These are phyloP conservation scores for Mortierella claussenii DNA, from an alignment of 192 early-diverging fungal species.

Conservation along the genomic window DNA sequence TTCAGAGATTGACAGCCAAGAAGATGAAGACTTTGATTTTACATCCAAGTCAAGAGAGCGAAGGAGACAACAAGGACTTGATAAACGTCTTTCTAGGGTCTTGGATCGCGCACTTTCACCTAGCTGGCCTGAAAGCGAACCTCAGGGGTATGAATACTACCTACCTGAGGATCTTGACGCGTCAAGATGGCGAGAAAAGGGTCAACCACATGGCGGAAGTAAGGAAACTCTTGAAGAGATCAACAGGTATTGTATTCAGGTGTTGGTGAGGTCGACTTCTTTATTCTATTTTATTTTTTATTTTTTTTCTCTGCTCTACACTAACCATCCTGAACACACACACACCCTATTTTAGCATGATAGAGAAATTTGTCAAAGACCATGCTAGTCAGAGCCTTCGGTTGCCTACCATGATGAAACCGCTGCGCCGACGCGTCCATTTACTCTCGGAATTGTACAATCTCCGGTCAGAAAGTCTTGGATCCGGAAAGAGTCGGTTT, in stretches of 20 bases:
- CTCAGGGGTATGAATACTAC: slow-evolving; percentile 10
- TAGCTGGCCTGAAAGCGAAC: slow-evolving; percentile 1
- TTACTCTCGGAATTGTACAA: slow-evolving; percentile 50
- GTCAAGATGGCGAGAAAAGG: neutral
- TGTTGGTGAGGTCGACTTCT: neutral
- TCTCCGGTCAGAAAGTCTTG: slow-evolving; percentile 56
- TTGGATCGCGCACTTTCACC: slow-evolving; percentile 1
- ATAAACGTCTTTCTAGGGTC: slow-evolving; percentile 1
- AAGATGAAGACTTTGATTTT: slow-evolving; percentile 26
- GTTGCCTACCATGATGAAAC: slow-evolving; percentile 51
- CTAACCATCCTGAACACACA: neutral
- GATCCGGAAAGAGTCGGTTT: slow-evolving; percentile 33
- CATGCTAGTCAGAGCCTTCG: slow-evolving; percentile 17
- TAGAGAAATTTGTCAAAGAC: slow-evolving; percentile 19
- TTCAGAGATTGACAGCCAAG: slow-evolving; percentile 19
- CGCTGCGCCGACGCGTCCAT: slow-evolving; percentile 52
- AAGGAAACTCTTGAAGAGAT: slow-evolving; percentile 11
- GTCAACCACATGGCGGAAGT: slow-evolving; percentile 3
- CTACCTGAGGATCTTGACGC: neutral
- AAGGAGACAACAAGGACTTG: neutral
- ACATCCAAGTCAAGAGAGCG: slow-evolving; percentile 1
- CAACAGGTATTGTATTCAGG: slow-evolving; percentile 2
- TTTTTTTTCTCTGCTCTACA: neutral
- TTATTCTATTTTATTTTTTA: neutral
- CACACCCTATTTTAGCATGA: slow-evolving; percentile 6